Evolutionary conservation across 2,329 filamentous ascomycete species (phyloP).

Genomic region (Colletotrichum scovillei): DNA sequence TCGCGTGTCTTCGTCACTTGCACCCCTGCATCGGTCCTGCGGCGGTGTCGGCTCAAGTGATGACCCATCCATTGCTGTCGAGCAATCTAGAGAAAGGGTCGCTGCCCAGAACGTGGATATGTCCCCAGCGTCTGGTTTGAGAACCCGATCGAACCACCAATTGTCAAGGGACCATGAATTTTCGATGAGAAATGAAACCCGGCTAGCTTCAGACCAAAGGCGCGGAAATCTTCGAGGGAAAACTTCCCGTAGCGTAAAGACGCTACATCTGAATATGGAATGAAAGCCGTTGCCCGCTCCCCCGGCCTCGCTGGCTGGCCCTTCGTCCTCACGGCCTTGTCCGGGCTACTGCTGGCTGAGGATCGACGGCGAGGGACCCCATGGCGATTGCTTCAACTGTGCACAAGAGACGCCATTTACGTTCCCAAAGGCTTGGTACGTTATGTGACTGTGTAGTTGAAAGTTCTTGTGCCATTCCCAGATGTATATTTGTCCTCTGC

Average conservation of each 20-base stretch:
- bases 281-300: conserved; percentile 12
- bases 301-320: neutral
- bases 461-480: neutral
- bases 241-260: neutral
- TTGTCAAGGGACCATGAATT: conserved; percentile 2
- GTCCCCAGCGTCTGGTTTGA: neutral
- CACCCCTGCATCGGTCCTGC: conserved; percentile 2
- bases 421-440: neutral
- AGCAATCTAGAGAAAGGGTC: conserved; percentile 18
- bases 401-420: neutral
- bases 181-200: neutral
- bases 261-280: conserved; percentile 10
- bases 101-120: neutral
- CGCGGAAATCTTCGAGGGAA: neutral
- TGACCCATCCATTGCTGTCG: neutral
- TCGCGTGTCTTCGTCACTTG: neutral
- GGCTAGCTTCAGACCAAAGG: neutral
- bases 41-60: conserved; percentile 8
- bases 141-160: neutral
- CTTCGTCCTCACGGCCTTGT: conserved; percentile 6
- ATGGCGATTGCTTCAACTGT: conserved; percentile 1
- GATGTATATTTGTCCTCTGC: neutral
- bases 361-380: conserved; percentile 2
- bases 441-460: neutral
- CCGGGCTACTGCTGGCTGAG: conserved; percentile 2